A percentile compares a stretch with the other conserved stretches of the same genome.
phyloP scores from a whole-genome alignment of 495 filamentous ascomycete genomes.

The Recurvomyces mirabilis region DNA sequence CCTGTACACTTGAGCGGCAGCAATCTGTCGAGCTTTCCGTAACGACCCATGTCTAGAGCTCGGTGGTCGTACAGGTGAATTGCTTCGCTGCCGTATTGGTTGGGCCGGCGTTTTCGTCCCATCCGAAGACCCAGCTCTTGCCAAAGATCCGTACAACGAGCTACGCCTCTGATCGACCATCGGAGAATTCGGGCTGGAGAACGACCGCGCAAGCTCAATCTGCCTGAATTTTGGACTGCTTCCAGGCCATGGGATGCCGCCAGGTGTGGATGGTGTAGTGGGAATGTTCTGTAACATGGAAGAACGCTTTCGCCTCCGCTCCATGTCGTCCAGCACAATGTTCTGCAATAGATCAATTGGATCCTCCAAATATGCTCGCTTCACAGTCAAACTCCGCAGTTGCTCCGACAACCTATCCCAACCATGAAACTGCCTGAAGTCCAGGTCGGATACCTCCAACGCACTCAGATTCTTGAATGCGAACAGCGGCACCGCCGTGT shows the following conservation, averaged over 20 bases:
- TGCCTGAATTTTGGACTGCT: slow-evolving; percentile 49
- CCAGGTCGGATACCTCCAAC: slow-evolving; percentile 86
- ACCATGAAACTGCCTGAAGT: slow-evolving; percentile 92
- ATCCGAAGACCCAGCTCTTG: slow-evolving; percentile 37
- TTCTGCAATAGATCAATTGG: slow-evolving; percentile 79
- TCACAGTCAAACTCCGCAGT: slow-evolving; percentile 78
- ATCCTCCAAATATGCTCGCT: slow-evolving; percentile 77
- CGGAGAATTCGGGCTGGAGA: slow-evolving; percentile 56
- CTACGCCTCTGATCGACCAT: slow-evolving; percentile 38
- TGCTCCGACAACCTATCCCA: slow-evolving; percentile 92
- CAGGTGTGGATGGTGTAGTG: slow-evolving; percentile 60
- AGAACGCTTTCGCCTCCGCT: slow-evolving; percentile 75
- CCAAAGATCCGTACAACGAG: slow-evolving; percentile 33
- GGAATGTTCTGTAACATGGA: slow-evolving; percentile 64
- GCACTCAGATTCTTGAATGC: slow-evolving; percentile 93
- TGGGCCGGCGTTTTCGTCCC: slow-evolving; percentile 30
- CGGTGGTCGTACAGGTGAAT: slow-evolving; percentile 63
- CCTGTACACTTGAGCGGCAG: slow-evolving; percentile 56
- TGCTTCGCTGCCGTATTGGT: slow-evolving; percentile 46
- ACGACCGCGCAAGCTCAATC: slow-evolving; percentile 44
- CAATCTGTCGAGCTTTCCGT: slow-evolving; percentile 28
- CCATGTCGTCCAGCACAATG: slow-evolving; percentile 92
- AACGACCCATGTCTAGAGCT: slow-evolving; percentile 62
- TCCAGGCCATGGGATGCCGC: slow-evolving; percentile 51
- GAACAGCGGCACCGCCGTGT: slow-evolving; percentile 89